A percentile compares a stretch with the other conserved stretches of the same genome.
These are phyloP conservation scores for Mycena amicta DNA, from an alignment of 768 basidiomycete species.

Conservation along the genomic window DNA sequence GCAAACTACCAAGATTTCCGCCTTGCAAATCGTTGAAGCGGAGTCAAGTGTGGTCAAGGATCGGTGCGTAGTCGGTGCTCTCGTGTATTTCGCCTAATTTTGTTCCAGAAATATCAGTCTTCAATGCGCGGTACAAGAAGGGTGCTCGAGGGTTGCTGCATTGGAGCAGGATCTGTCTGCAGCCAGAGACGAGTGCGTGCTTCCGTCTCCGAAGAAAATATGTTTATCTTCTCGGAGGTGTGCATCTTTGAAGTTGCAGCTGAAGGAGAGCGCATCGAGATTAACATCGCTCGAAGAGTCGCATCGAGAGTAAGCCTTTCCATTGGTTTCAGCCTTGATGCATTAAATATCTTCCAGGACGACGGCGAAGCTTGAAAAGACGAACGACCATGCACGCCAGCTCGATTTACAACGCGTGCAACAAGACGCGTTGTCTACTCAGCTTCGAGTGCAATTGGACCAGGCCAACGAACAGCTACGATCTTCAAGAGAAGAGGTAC, in stretches of 20 bases:
- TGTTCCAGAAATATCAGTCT: constrained; percentile 9
- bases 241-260: constrained; percentile 7
- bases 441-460: background rate
- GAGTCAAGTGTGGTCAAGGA: constrained; percentile 2
- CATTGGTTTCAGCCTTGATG: background rate
- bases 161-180: constrained; percentile 2
- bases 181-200: constrained; percentile 8
- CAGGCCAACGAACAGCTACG: background rate
- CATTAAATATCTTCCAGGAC: constrained; percentile 5
- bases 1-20: background rate
- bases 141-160: constrained; percentile 3
- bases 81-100: background rate
- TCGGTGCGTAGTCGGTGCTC: background rate
- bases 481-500: background rate
- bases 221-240: background rate
- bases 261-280: constrained; percentile 8
- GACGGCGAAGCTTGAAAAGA: constrained; percentile 5
- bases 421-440: background rate
- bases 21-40: background rate
- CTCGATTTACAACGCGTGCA: constrained; percentile 6
- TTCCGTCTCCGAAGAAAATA: no score
- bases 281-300: constrained; percentile 4
- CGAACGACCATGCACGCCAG: constrained; percentile 7
- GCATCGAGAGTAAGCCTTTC: constrained; percentile 9
- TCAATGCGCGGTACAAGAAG: constrained; percentile 13